phyloP scores from a whole-genome alignment of 192 early-diverging fungal genomes.

The Backusella tarrabulga region DNA sequence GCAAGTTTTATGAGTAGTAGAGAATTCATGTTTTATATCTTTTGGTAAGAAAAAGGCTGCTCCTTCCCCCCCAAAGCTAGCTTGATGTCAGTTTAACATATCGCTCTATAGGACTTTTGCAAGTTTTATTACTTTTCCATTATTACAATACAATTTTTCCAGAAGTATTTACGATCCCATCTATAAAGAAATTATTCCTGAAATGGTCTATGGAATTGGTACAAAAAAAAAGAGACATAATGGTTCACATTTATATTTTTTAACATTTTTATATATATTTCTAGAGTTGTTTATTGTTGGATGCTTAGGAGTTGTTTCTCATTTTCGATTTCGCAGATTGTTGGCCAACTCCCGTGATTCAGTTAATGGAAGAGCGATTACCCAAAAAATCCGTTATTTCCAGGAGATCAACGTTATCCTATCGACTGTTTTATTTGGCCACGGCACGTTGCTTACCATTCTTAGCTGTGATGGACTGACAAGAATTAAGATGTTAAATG shows the following conservation, averaged over 20 bases:
- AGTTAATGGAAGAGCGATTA: constrained; percentile 15
- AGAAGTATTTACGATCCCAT: constrained; percentile 11
- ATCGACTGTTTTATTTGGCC: constrained; percentile 15
- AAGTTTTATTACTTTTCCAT: constrained; percentile 38
- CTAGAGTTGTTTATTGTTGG: constrained; percentile 18
- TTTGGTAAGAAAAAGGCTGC: constrained; percentile 26
- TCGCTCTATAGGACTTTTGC: constrained; percentile 19
- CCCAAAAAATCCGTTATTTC: constrained; percentile 27
- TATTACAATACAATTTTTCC: constrained; percentile 35
- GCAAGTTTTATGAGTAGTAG: constrained; percentile 41
- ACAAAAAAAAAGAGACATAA: background rate
- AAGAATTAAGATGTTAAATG: constrained; percentile 16
- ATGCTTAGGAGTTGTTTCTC: constrained; percentile 20
- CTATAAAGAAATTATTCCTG: constrained; percentile 43
- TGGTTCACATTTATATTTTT: background rate
- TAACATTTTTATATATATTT: background rate
- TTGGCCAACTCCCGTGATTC: constrained; percentile 17
- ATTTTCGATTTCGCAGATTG: constrained; percentile 22
- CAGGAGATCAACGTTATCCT: constrained; percentile 32
- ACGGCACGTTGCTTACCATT: constrained; percentile 25
- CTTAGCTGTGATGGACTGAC: constrained; percentile 37
- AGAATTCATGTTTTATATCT: constrained; percentile 45
- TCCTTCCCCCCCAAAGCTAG: background rate
- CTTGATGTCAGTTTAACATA: background rate
- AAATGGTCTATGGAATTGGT: constrained; percentile 38